Evolutionary conservation across 176 grass and related monocot species (phyloP).

Genomic region (Triticum turgidum): DNA sequence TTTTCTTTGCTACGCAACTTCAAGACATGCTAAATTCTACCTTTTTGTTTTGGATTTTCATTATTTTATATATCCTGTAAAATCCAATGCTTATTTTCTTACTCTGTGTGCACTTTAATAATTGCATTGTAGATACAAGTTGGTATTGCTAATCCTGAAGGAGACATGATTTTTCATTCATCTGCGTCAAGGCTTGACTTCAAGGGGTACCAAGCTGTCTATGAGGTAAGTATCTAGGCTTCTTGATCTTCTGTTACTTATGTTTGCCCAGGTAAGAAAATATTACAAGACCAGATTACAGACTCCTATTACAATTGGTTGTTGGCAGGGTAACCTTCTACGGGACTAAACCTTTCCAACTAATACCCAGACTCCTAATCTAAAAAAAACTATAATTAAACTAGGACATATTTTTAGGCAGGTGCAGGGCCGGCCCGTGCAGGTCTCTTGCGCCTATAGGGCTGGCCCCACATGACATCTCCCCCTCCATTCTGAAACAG

Average conservation of each 20-base stretch:
- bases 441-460: too few species aligned
- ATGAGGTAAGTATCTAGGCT: conserved; percentile 54
- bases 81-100: conserved; percentile 28
- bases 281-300: too few species aligned
- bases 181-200: conserved; percentile 69
- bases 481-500: too few species aligned
- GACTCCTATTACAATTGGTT: too few species aligned
- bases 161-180: conserved; percentile 62
- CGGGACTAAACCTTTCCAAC: too few species aligned
- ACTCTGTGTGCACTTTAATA: background rate
- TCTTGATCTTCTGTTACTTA: conserved; percentile 4
- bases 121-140: conserved; percentile 77
- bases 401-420: too few species aligned
- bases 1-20: background rate
- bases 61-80: background rate
- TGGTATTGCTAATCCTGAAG: conserved; percentile 65
- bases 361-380: too few species aligned
- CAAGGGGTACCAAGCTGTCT: conserved; percentile 73
- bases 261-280: conserved; percentile 23
- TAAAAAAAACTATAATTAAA: too few species aligned
- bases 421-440: too few species aligned
- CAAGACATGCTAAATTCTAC: conserved; percentile 16
- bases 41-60: conserved; percentile 6
- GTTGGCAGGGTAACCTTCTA: too few species aligned
- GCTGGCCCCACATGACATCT: too few species aligned